Base-by-base conservation (phyloP, 2,329 filamentous ascomycete genomes). In the Phaeosphaeriaceae sp. region DNA sequence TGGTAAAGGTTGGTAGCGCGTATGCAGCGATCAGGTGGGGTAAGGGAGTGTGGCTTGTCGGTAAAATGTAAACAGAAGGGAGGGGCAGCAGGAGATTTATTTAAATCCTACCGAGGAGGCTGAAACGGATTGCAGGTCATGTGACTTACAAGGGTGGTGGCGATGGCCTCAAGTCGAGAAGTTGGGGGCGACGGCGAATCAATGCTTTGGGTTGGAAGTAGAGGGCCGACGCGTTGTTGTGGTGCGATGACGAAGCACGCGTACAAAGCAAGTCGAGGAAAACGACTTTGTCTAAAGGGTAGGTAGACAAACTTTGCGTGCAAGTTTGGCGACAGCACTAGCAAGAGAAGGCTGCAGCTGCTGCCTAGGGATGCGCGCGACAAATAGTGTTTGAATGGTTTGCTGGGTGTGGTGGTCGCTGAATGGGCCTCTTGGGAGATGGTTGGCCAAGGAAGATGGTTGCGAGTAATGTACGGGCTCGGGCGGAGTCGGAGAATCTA, bases 91-190 rank as follows among this genome's bases (percentile, higher is more conserved):
- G 35, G 30, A 48, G 57, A 55, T 46, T 62, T 63, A 46, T 40
- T 46, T 46, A 41, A 46, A 46, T 35, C 57, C 60, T 60, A 58
- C 39, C 42, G 50, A 56, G 50, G 58, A 62, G 54, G 64, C 64
- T 66, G 66, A 67, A 64, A 67, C 61, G 48, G 28, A 39, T 28
- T 26, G 6, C 30, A 33, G 51, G 38, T 48, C 67, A 71, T 64
- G 68, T 70, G 68, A 71, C 61, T 64, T 68, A 69, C 65, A 56
- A 45, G 56, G 56, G 61, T 54, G 64, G 66, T 61, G 64, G 61
- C 61, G 61, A 60, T 56, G 59, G 52, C 36, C 51, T 51, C 46
- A 48, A 52, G 57, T 26, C 23, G 60, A 48, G 47, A 33, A n/a
- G n/a, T n/a, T 36, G 52, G 48, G 48, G 40, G 57, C 49, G 53